Conservation (phyloP, 768 basidiomycete species). For the Leccinellum albellum region DNA sequence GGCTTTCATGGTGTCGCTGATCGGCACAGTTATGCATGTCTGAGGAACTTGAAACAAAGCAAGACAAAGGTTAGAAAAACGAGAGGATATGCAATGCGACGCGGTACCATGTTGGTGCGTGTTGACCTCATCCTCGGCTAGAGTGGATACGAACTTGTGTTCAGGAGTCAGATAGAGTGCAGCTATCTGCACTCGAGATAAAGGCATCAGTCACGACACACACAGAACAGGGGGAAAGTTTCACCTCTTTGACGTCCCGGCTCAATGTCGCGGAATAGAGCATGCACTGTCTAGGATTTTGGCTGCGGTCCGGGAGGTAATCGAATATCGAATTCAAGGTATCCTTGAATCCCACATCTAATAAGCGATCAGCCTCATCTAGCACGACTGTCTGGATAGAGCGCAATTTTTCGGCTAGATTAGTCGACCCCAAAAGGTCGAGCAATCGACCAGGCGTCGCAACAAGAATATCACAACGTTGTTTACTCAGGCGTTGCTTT, state of each 20-base stretch:
- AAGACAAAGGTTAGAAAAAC: neutral
- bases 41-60: conserved; percentile 44
- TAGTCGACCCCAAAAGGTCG: conserved; percentile 57
- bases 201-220: neutral
- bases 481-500: conserved; percentile 24
- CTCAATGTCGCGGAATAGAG: conserved; percentile 76
- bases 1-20: conserved; percentile 40
- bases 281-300: conserved; percentile 60
- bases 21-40: conserved; percentile 40
- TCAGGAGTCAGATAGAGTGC: conserved; percentile 24
- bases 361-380: conserved; percentile 72
- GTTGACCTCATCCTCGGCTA: conserved; percentile 53
- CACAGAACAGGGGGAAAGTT: neutral
- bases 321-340: conserved; percentile 62
- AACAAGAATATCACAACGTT: conserved; percentile 53
- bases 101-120: conserved; percentile 56
- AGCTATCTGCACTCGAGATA: conserved; percentile 19
- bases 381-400: conserved; percentile 49
- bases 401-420: conserved; percentile 34
- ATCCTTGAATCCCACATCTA: conserved; percentile 70
- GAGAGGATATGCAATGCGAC: neutral
- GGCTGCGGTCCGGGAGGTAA: conserved; percentile 39
- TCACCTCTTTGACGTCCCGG: conserved; percentile 56
- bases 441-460: conserved; percentile 75
- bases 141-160: conserved; percentile 52